These are phyloP conservation scores for Oryza longistaminata DNA, from an alignment of 176 grass and related monocot genomes.

Conservation along the genomic window DNA sequence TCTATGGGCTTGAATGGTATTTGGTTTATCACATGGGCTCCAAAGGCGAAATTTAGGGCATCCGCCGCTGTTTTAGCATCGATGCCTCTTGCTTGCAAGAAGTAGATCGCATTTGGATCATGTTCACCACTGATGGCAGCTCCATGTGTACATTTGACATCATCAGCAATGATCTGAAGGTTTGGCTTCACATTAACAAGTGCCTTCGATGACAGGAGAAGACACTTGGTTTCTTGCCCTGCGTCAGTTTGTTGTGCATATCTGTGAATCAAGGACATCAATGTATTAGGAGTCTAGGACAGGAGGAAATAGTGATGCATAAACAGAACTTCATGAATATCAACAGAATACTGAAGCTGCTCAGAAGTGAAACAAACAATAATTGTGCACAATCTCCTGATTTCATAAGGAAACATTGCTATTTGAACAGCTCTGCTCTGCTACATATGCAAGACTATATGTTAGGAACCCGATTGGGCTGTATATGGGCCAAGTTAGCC, in stretches of 20 bases:
- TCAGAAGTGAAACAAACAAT: background rate
- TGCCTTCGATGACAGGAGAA: conserved; percentile 80
- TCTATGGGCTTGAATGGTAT: conserved; percentile 71
- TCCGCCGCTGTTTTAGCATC: conserved; percentile 62
- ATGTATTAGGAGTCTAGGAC: background rate
- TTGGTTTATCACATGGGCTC: conserved; percentile 72
- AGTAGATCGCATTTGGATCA: conserved; percentile 78
- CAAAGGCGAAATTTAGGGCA: conserved; percentile 82
- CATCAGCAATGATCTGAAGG: conserved; percentile 95
- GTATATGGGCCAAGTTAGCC: too few species aligned
- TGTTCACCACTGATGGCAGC: conserved; percentile 94
- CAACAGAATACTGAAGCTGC: background rate
- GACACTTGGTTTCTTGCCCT: conserved; percentile 79
- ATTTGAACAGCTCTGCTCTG: background rate
- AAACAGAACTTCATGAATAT: background rate
- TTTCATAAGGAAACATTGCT: background rate
- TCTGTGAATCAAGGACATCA: conserved; percentile 40
- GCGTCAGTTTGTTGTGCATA: conserved; percentile 87
- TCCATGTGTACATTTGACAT: conserved; percentile 96
- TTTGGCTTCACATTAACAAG: conserved; percentile 91
- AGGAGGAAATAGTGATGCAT: background rate
- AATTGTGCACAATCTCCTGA: background rate
- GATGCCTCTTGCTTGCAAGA: conserved; percentile 79
- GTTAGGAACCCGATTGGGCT: too few species aligned
- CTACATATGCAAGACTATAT: background rate